Evolutionary conservation across 1,284 basidiomycete species (phyloP), one percentile per base, ranked within the genome.

Genomic region (Boletus semigastroideus): DNA sequence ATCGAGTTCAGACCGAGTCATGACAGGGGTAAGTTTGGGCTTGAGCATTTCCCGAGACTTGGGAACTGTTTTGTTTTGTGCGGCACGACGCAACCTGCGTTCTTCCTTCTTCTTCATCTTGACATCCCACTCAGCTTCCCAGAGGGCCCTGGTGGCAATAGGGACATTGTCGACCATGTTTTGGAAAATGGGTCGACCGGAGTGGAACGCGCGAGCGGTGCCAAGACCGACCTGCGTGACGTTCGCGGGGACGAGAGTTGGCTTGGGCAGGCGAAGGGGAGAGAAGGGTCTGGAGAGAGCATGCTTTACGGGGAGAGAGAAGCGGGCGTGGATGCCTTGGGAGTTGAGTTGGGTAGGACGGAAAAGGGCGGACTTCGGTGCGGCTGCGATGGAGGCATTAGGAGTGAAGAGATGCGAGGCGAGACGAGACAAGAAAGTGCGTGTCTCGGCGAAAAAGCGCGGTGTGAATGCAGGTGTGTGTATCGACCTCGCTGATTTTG

Each of bases 141-240:
- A 83, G 34, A 90, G 72, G 1, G 88, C 80, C 33, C 88, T 79
- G 11, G 77, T 80, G 0, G 80, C 76, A 19, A 91, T 70, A 8
- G 88, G 88, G 2, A 89, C 82, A 63, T 91, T 91, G 65, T 91
- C 80, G 2, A 80, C 80, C 27, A 91, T 66, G 61, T 85, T 83
- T 66, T 89, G 83, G 75, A 91, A 90, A 48, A 90, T 77, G 4
- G 87, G 85, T 2, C 86, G 79, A 8, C 75, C 77, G 5, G 84
- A 80, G 27, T 80, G 82, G 68, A 91, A 91, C 62, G 83, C 87
- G 43, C 88, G 75, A 1, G 84, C 85, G 0, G 79, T 79, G 30
- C 86, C 87, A 1, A 91, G 72, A 9, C 88, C 88, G 22, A 91
- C 79, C 54, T 90, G 83, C 0, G 78, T 67, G 19, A 83, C 71